Evolutionary conservation across 352 stramenopile species (phyloP).

Genomic region (Pythium phragmitis): DNA sequence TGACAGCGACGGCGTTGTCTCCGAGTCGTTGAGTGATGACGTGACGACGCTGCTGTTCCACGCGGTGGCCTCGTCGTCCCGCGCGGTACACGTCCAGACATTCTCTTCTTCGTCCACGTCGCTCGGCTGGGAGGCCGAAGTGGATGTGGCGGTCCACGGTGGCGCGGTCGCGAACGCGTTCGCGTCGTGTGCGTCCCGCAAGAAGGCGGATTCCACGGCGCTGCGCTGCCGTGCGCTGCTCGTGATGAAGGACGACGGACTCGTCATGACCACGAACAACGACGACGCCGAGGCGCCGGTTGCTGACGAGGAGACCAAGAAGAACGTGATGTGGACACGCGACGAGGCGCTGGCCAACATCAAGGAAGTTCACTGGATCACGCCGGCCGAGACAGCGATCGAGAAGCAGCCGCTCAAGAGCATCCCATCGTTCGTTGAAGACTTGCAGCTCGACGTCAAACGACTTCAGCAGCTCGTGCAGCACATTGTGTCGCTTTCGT

Average conservation of each 20-base stretch:
- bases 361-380: constrained; percentile 77
- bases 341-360: constrained; percentile 80
- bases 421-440: constrained; percentile 73
- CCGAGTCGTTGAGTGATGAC: constrained; percentile 59
- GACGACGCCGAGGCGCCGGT: constrained; percentile 27
- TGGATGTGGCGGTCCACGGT: constrained; percentile 55
- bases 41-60: constrained; percentile 48
- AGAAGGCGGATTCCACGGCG: constrained; percentile 40
- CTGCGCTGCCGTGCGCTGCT: constrained; percentile 56
- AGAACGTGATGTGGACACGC: constrained; percentile 66
- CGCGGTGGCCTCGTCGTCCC: constrained; percentile 26
- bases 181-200: constrained; percentile 51
- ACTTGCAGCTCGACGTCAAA: constrained; percentile 59
- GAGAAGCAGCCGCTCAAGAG: constrained; percentile 70
- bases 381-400: constrained; percentile 69
- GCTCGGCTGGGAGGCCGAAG: constrained; percentile 41
- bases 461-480: constrained; percentile 51
- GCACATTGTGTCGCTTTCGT: constrained; percentile 47
- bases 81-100: constrained; percentile 40
- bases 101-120: constrained; percentile 37
- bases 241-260: constrained; percentile 69
- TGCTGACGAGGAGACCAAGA: background rate
- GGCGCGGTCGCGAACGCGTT: constrained; percentile 50
- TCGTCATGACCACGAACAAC: constrained; percentile 73
- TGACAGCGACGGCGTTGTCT: constrained; percentile 37